Evolutionary conservation across 257 asterid genomes (phyloP), one percentile per base, ranked within the genome.

Genomic region (Solanum medicagineum): DNA sequence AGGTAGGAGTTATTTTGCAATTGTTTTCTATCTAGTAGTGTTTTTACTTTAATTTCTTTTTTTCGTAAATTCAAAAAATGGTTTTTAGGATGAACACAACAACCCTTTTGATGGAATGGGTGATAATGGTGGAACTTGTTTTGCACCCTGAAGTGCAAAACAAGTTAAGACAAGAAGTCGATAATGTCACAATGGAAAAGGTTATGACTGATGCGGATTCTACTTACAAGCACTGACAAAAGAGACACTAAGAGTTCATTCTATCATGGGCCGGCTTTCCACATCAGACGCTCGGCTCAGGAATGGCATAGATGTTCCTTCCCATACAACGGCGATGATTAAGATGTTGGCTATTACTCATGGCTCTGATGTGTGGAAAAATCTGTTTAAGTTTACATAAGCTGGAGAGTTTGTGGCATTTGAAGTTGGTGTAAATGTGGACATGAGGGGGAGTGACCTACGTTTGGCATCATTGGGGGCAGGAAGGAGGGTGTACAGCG

Each of bases 331-430:
- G 0, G 90, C 93, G 1, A 92, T 92, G 93, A 90, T 92, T 32
- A 92, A 92, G 60, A 91, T 91, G 94, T 91, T 94, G 95, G 90
- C 93, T 14, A 92, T 92, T 14, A 87, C 95, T 0, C 93, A 89
- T 17, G 92, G 90, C 83, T 53, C 89, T 0, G 20, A 24, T 1
- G 19, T 91, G 0, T 91, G 93, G 93, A 62, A 77, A 1, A 87
- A 90, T 0, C 90, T 93, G 1, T 83, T 83, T 24, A 47, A 36
- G 22, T 92, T 92, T 87, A 59, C 90, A 87, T 80, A 85, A 73
- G 62, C 91, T 91, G 0, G 92, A 90, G 19, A 82, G 94, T 82
- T 91, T 69, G 0, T 90, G 14, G 44, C 70, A 0, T 20, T 77
- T 0, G 86, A 56, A 16, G 92, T 89, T 2, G 90, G 91, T 15